Conservation (phyloP, 2,329 filamentous ascomycete genomes). For the Colletotrichum sojae region DNA sequence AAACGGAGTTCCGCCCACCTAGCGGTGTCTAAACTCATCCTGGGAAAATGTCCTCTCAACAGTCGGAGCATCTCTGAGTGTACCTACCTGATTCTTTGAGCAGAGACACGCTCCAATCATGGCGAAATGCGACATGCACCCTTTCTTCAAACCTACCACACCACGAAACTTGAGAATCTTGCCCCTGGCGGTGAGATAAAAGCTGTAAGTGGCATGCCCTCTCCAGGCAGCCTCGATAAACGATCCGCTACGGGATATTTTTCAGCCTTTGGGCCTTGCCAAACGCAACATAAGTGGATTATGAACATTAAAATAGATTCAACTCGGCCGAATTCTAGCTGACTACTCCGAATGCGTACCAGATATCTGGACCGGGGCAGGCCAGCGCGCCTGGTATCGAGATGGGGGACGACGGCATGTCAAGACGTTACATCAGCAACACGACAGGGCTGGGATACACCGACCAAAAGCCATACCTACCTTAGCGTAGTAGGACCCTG, state of each 20-base stretch:
- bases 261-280: background rate
- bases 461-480: background rate
- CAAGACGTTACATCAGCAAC: conserved; percentile 16
- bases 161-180: background rate
- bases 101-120: conserved; percentile 8
- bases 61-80: background rate
- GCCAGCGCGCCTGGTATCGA: background rate
- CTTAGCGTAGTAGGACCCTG: background rate
- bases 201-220: background rate
- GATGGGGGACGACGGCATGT: background rate
- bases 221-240: background rate
- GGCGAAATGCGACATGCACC: background rate
- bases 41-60: background rate
- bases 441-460: conserved; percentile 2
- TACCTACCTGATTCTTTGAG: background rate
- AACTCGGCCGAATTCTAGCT: conserved; percentile 1
- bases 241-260: background rate
- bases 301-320: conserved; percentile 28
- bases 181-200: background rate
- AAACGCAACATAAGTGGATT: background rate
- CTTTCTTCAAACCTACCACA: background rate
- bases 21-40: conserved; percentile 7
- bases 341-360: conserved; percentile 1
- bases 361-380: conserved; percentile 15
- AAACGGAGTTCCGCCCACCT: conserved; percentile 27